phyloP scores from a whole-genome alignment of 2,329 filamentous ascomycete species.

The Tolypocladium ovalisporum region DNA sequence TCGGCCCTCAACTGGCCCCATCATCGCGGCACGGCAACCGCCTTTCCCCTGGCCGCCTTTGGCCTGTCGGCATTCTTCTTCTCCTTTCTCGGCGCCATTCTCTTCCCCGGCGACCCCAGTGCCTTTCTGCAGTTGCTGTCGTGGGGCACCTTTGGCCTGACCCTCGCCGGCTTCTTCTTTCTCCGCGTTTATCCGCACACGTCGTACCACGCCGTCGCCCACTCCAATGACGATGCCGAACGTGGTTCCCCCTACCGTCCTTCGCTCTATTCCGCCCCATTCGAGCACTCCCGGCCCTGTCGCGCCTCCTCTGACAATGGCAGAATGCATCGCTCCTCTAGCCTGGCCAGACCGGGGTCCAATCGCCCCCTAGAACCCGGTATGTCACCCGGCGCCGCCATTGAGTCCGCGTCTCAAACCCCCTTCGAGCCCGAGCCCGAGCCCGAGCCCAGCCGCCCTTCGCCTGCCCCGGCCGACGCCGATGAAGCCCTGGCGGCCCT shows the following conservation, averaged over 20 bases:
- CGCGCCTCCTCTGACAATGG: background rate
- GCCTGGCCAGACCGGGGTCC: conserved; percentile 7
- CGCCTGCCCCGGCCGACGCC: background rate
- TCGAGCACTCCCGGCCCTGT: background rate
- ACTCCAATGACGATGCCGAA: background rate
- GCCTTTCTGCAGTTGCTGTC: conserved; percentile 72
- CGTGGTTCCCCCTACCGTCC: background rate
- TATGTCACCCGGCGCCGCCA: conserved; percentile 36
- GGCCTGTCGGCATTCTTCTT: conserved; percentile 96
- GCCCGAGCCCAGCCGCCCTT: background rate
- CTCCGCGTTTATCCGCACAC: conserved; percentile 54
- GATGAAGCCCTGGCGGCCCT: conserved; percentile 28
- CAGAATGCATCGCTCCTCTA: background rate
- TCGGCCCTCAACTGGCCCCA: conserved; percentile 87
- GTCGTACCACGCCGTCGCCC: conserved; percentile 47
- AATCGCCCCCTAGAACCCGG: conserved; percentile 46
- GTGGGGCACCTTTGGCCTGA: conserved; percentile 65
- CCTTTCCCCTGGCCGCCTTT: conserved; percentile 85
- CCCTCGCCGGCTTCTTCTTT: conserved; percentile 73
- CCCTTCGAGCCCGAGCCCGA: background rate
- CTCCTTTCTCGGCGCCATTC: conserved; percentile 62
- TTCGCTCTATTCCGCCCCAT: background rate
- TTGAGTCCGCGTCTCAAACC: background rate
- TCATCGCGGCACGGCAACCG: conserved; percentile 85
- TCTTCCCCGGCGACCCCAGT: conserved; percentile 76